Evolutionary conservation across 768 basidiomycete species (phyloP), one percentile per base, ranked within the genome.

Genomic region (Exsudoporus frostii): DNA sequence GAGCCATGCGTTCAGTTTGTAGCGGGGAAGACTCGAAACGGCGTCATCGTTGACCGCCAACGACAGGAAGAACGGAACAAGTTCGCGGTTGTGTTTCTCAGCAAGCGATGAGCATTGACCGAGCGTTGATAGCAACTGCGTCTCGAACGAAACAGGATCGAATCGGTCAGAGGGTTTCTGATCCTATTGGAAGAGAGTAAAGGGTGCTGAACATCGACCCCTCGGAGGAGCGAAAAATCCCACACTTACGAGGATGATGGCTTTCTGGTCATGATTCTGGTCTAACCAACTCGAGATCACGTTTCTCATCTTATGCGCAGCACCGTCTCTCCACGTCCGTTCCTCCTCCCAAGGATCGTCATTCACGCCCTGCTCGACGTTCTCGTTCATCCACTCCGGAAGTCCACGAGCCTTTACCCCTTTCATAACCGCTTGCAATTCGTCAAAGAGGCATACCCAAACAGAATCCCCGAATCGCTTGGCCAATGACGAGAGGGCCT

Each of bases 51-150:
- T 36, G 32, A 57, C 57, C n/a, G 73, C 76, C 41, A 82, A 69
- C 45, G 59, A 66, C 34, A 98, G 76, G 74, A 98, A 97, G 51
- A 88, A 78, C 0, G 92, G 86, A n/a, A 97, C 76, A 32, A 98
- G 74, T n/a, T 88, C 82, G 34, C 91, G 85, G 51, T 88, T 91
- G 69, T 96, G 88, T 67, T 86, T 90, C 69, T 98, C 92, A 0
- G 85, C 89, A 11, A 97, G 70, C 2, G 79, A 75, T 0, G 86
- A 74, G 53, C 84, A 82, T 61, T 86, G 80, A n/a, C 80, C 79
- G 14, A 98, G 76, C 0, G 86, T 74, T 9, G 74, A 69, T 14
- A 98, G 78, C 4, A 98, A 75, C 66, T 97, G 92, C 10, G 77
- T 71, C 66, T 96, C 92, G 68, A 93, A 98, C 22, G 84, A 84